These are phyloP conservation scores for Termitomyces sp. DNA, from an alignment of 768 basidiomycete species.

Conservation along the genomic window DNA sequence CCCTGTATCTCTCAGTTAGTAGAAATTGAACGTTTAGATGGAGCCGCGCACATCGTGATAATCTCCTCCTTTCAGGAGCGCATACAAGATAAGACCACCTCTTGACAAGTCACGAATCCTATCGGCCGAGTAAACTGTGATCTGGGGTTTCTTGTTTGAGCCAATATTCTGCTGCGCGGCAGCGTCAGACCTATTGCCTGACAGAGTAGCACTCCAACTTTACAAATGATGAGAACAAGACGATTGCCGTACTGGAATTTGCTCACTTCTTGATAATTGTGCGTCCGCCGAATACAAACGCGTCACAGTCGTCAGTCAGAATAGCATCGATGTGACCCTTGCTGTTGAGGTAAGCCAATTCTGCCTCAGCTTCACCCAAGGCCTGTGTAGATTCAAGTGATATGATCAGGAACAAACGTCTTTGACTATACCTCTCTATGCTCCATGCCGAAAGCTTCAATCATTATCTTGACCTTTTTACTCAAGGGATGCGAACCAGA, in stretches of 20 bases:
- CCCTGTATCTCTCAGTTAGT: constrained; percentile 11
- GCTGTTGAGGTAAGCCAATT: constrained; percentile 44
- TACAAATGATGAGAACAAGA: not conserved
- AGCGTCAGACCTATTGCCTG: constrained; percentile 19
- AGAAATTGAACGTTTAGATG: constrained; percentile 5
- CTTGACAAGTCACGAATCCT: constrained; percentile 46
- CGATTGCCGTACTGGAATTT: not conserved
- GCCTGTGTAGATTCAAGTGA: constrained; percentile 28
- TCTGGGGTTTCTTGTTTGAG: not conserved
- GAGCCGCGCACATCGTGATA: constrained; percentile 38
- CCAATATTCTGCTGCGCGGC: constrained; percentile 18
- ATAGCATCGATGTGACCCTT: constrained; percentile 45
- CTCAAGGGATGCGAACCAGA: not conserved
- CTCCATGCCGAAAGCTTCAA: not conserved
- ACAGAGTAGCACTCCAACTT: constrained; percentile 51
- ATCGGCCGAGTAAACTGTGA: constrained; percentile 9
- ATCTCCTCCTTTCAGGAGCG: constrained; percentile 69
- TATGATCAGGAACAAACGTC: too few species aligned
- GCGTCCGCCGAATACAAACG: constrained; percentile 45
- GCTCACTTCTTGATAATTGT: constrained; percentile 5
- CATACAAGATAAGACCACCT: constrained; percentile 62
- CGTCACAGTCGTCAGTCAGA: constrained; percentile 49
- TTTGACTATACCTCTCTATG: not conserved
- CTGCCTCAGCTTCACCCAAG: constrained; percentile 58
- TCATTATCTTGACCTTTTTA: not conserved